phyloP scores from a whole-genome alignment of 2,329 filamentous ascomycete genomes.

The Beauveria asiatica region DNA sequence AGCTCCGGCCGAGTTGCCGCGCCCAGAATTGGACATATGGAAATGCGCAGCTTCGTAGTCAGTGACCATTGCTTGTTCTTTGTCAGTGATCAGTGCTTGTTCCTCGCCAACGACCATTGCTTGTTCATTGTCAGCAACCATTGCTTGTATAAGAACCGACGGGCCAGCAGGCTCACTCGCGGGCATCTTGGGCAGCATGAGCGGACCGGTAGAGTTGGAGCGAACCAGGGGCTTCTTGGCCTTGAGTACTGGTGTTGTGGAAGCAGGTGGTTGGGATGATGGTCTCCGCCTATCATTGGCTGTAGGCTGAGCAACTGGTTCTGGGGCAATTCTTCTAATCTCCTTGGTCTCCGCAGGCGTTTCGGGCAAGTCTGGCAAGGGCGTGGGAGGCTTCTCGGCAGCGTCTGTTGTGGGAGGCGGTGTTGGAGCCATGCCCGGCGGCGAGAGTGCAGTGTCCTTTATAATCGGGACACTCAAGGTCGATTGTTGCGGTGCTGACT shows the following conservation, averaged over 20 bases:
- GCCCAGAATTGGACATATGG: conserved; percentile 31
- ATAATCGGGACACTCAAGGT: conserved; percentile 15
- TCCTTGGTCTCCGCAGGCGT: neutral
- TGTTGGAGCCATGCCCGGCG: conserved; percentile 24
- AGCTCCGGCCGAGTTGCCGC: conserved; percentile 27
- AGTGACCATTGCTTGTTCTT: conserved; percentile 14
- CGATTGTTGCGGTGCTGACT: conserved; percentile 13
- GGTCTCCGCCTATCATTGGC: neutral
- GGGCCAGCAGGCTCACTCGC: conserved; percentile 44
- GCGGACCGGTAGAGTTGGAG: conserved; percentile 30
- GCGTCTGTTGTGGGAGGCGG: conserved; percentile 32
- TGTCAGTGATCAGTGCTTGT: too few species aligned
- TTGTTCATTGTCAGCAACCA: conserved; percentile 6
- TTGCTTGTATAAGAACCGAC: conserved; percentile 28
- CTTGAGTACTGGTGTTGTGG: conserved; percentile 12
- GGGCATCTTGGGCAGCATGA: conserved; percentile 27
- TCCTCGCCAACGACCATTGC: neutral
- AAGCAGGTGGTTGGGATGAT: conserved; percentile 5
- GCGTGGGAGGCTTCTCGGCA: conserved; percentile 25
- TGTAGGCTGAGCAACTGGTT: neutral
- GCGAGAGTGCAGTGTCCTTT: conserved; percentile 15
- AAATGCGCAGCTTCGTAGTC: conserved; percentile 13
- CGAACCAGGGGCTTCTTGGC: conserved; percentile 18
- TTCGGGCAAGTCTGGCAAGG: conserved; percentile 3
- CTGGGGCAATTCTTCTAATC: neutral